Conservation (phyloP, 768 basidiomycete species). For the Mycena belliarum region DNA sequence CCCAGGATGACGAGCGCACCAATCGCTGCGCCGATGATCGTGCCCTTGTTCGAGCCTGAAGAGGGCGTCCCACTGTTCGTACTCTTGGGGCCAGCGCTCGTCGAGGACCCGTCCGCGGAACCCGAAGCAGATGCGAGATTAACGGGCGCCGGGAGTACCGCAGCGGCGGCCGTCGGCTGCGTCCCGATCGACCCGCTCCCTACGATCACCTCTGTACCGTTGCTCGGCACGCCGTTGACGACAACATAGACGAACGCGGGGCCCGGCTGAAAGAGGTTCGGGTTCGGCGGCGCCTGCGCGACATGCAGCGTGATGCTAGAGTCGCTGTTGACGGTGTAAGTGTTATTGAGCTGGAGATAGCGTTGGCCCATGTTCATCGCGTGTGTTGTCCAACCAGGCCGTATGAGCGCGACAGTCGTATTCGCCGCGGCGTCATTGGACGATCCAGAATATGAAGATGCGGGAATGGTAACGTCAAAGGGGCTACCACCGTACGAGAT, state of each 20-base stretch:
- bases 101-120: constrained; percentile 28
- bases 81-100: constrained; percentile 16
- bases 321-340: constrained; percentile 79
- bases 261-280: constrained; percentile 87
- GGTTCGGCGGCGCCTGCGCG: constrained; percentile 79
- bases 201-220: constrained; percentile 73
- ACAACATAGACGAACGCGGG: constrained; percentile 83
- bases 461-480: constrained; percentile 75
- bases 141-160: constrained; percentile 51
- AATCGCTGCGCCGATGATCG: constrained; percentile 41
- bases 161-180: constrained; percentile 54
- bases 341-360: constrained; percentile 78
- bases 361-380: constrained; percentile 91
- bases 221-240: constrained; percentile 82
- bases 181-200: constrained; percentile 77
- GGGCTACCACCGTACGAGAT: constrained; percentile 81
- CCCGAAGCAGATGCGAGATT: constrained; percentile 46
- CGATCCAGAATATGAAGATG: constrained; percentile 63
- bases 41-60: constrained; percentile 23
- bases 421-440: constrained; percentile 73
- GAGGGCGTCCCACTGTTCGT: constrained; percentile 14
- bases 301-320: constrained; percentile 80
- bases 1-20: constrained; percentile 42
- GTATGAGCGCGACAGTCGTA: constrained; percentile 74
- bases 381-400: constrained; percentile 85